Percentiles rank a stretch among this genome's conserved stretches.
Conservation (phyloP, 2,329 filamentous ascomycete species). For the Dendrostoma leiphaemia region DNA sequence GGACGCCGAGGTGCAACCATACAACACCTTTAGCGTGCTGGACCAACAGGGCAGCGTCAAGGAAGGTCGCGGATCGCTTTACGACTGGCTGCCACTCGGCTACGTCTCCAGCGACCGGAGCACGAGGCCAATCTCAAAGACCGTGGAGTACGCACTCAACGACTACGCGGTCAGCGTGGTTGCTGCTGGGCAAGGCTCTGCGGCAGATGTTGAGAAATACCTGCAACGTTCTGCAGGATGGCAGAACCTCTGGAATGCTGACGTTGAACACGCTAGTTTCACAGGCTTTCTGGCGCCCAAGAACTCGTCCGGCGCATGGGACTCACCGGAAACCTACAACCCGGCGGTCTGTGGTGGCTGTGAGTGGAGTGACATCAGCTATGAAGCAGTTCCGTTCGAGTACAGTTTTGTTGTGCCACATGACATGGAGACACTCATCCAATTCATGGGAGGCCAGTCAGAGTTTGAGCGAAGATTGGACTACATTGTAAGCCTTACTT, state of each 20-base stretch:
- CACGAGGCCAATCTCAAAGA: conserved; percentile 53
- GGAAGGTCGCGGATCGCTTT: conserved; percentile 65
- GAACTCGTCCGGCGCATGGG: conserved; percentile 45
- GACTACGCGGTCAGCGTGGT: conserved; percentile 57
- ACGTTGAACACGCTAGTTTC: conserved; percentile 44
- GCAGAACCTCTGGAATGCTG: conserved; percentile 57
- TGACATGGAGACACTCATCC: conserved; percentile 53
- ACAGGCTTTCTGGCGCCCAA: conserved; percentile 57
- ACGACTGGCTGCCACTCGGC: conserved; percentile 56
- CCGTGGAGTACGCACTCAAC: conserved; percentile 57
- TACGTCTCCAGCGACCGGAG: conserved; percentile 50
- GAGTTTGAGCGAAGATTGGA: conserved; percentile 50
- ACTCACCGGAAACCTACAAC: conserved; percentile 38
- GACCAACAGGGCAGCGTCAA: conserved; percentile 53
- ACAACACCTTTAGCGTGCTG: conserved; percentile 61
- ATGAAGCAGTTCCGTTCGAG: conserved; percentile 45
- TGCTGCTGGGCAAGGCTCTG: conserved; percentile 46
- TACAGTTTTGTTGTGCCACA: conserved; percentile 59
- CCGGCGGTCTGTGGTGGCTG: conserved; percentile 52
- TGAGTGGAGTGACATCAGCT: conserved; percentile 53
- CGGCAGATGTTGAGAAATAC: conserved; percentile 48
- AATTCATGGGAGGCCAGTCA: conserved; percentile 47
- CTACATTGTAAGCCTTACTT: conserved; percentile 28
- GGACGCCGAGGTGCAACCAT: conserved; percentile 69
- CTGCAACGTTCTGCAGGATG: conserved; percentile 54